Conservation (phyloP, 1,139 yeast species). For the Zygosaccharomyces pseudobailii region DNA sequence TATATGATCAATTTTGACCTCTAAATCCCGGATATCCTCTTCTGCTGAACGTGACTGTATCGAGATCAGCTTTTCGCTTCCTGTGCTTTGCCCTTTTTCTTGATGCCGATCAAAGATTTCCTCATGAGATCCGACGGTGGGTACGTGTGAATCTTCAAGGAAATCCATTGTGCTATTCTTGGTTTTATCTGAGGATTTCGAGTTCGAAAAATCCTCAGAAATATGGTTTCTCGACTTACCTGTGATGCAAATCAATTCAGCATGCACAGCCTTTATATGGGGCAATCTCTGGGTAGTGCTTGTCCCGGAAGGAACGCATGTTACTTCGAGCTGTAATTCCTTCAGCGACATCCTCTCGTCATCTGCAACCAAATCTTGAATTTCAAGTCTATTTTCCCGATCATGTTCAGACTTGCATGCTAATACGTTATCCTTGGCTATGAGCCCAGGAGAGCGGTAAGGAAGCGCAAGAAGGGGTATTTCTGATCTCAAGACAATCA, state of each 20-base stretch:
- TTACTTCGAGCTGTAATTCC: constrained; percentile 26
- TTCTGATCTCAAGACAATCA: constrained; percentile 20
- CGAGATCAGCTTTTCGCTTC: background rate
- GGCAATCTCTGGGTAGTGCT: constrained; percentile 28
- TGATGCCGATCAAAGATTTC: background rate
- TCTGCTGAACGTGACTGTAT: background rate
- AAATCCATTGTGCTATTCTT: constrained; percentile 8
- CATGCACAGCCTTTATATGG: constrained; percentile 20
- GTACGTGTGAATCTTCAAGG: background rate
- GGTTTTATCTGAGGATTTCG: constrained; percentile 20
- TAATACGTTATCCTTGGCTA: constrained; percentile 31
- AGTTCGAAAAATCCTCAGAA: constrained; percentile 32
- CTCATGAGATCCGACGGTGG: background rate
- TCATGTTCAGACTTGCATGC: constrained; percentile 27
- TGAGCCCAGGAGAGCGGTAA: constrained; percentile 35
- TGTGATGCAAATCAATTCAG: constrained; percentile 28
- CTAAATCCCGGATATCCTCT: background rate
- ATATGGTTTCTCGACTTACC: constrained; percentile 32
- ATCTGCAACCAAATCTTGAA: constrained; percentile 26
- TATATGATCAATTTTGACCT: background rate
- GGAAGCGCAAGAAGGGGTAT: constrained; percentile 33
- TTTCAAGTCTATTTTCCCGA: constrained; percentile 29
- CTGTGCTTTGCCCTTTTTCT: background rate
- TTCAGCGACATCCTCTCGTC: constrained; percentile 24
- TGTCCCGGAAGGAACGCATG: constrained; percentile 28